Evolutionary conservation across 2,329 filamentous ascomycete genomes (phyloP).

Genomic region (Fusarium odoratissimum): DNA sequence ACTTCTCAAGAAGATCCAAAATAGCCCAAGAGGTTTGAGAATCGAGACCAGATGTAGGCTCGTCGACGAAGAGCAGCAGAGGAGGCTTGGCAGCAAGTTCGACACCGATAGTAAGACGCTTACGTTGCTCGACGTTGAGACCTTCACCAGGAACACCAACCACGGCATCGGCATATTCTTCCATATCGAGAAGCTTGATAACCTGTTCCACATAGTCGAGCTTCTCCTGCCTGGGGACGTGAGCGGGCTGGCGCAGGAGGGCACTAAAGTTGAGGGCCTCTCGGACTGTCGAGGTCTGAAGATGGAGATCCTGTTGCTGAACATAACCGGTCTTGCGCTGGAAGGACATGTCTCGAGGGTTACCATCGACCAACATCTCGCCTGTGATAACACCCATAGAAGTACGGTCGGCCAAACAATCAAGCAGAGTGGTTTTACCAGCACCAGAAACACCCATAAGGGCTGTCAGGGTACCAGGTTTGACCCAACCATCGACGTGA

Average conservation of each 20-base stretch:
- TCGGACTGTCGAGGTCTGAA: conserved; percentile 85
- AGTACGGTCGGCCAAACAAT: conserved; percentile 85
- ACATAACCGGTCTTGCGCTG: conserved; percentile 94
- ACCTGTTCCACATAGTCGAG: conserved; percentile 89
- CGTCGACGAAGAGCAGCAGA: conserved; percentile 90
- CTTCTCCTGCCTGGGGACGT: conserved; percentile 80
- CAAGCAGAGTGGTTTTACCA: conserved; percentile 92
- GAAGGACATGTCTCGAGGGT: conserved; percentile 81
- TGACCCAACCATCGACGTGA: conserved; percentile 91
- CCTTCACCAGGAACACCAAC: conserved; percentile 92
- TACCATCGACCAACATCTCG: conserved; percentile 77
- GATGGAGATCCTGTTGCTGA: conserved; percentile 91
- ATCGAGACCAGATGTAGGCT: conserved; percentile 94
- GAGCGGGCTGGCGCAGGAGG: conserved; percentile 82
- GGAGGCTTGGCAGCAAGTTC: conserved; percentile 93
- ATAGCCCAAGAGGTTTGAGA: conserved; percentile 95
- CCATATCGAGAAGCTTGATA: conserved; percentile 91
- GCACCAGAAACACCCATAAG: conserved; percentile 93
- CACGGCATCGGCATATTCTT: conserved; percentile 88
- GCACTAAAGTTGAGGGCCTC: conserved; percentile 91
- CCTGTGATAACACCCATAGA: conserved; percentile 91
- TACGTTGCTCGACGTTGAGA: conserved; percentile 76
- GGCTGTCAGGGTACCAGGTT: conserved; percentile 89
- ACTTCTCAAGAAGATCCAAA: conserved; percentile 85
- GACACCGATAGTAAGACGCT: conserved; percentile 93